These are phyloP conservation scores for Mortierella sp. DNA, from an alignment of 371 early-diverging fungal genomes.

Conservation along the genomic window DNA sequence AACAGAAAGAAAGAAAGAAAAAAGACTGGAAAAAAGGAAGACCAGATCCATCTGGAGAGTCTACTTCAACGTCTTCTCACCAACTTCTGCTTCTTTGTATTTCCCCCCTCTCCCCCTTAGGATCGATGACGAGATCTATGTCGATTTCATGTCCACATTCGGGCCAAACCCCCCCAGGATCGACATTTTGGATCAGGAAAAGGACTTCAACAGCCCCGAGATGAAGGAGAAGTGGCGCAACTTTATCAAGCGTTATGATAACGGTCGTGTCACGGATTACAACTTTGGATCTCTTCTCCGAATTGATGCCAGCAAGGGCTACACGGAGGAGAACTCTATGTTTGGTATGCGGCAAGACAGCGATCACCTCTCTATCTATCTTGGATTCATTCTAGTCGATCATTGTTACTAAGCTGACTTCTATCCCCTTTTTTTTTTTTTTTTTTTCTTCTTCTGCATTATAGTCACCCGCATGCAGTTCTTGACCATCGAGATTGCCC, in stretches of 20 bases:
- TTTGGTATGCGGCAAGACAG: conserved; percentile 67
- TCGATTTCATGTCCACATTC: conserved; percentile 77
- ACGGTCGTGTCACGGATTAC: conserved; percentile 80
- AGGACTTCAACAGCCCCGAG: conserved; percentile 82
- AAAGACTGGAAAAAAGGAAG: neutral
- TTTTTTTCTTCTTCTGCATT: neutral
- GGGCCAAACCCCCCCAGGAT: conserved; percentile 67
- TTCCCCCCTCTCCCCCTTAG: conserved; percentile 33
- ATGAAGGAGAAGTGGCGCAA: conserved; percentile 91
- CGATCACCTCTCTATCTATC: too few relatives aligned
- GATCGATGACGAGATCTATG: conserved; percentile 87
- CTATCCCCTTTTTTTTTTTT: conserved; percentile 1
- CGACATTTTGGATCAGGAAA: conserved; percentile 71
- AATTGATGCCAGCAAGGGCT: conserved; percentile 78
- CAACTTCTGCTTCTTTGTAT: neutral
- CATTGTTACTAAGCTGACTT: neutral
- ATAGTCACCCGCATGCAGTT: conserved; percentile 80
- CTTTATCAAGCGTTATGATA: conserved; percentile 87
- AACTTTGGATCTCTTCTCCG: conserved; percentile 93
- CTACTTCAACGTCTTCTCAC: too few relatives aligned
- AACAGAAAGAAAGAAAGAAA: neutral
- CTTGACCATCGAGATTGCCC: conserved; percentile 89
- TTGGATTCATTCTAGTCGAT: too few relatives aligned
- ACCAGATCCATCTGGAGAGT: too few relatives aligned
- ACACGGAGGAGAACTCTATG: conserved; percentile 85